Base-by-base conservation (phyloP, 306 rosid genomes). In the Crotalaria pallida region DNA sequence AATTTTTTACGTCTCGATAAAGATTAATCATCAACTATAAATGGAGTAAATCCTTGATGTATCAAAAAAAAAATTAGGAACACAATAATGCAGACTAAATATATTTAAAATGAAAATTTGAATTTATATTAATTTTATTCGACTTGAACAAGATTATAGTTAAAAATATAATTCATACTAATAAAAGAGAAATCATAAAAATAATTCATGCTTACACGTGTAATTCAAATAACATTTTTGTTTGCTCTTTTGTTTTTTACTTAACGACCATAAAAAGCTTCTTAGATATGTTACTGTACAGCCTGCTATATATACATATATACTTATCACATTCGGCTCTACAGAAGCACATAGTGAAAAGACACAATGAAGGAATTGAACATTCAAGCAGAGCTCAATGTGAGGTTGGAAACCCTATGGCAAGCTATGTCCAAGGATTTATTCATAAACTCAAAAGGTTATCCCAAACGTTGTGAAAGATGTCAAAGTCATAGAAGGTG, bases 391-490 rank as follows among this genome's bases (percentile, higher is more conserved):
- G 85, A 58, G 58, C 62, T 83, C 8, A 36, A 50, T 13, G 74
- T 83, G 17, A 80, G 69, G 73, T 10, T 84, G 52, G 76, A 81
- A 57, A 44, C 73, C 72, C 49, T 86, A 7, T 84, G 90, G 87
- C 80, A 83, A 69, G 83, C 84, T 34, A 21, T 86, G 77, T 58
- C 81, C 6, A 75, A 83, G 72, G 85, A 84, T 58, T 48, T 84
- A 50, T 47, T 26, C 31, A 27, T 27, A 27, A 27, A 3, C 31
- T 1, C 31, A 3, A 3, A 27, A 27, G 31, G 31, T 27, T 2
- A 6, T 27, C 10, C 92, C 88, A 11, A 65, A 73, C 40, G 7
- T 77, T 15, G 88, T 86, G 22, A 79, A 83, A 27, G 76, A 72
- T 3, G 77, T 66, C 57, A 74, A 81, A 50, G 10, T 86, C 23